Evolutionary conservation across 2,329 filamentous ascomycete genomes (phyloP).

Genomic region (Orbilia javanica): DNA sequence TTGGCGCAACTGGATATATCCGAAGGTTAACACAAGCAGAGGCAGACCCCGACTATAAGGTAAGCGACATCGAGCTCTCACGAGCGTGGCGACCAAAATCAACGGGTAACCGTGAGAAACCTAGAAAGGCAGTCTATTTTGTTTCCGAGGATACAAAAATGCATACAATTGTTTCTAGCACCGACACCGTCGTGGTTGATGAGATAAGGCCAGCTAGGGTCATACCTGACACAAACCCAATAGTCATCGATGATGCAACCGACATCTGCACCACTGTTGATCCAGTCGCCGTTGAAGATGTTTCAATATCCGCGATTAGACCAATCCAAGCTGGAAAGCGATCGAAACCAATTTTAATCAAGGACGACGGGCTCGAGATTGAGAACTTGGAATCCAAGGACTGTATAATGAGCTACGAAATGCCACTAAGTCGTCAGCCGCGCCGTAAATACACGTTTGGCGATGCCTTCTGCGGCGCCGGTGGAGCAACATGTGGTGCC

Average conservation of each 20-base stretch:
- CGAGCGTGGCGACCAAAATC: conserved; percentile 58
- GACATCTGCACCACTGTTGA: neutral
- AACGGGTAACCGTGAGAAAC: neutral
- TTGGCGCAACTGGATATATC: conserved; percentile 59
- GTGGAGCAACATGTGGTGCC: conserved; percentile 78
- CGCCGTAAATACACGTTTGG: conserved; percentile 73
- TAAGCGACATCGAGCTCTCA: conserved; percentile 60
- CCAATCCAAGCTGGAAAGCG: neutral
- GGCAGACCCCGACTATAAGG: conserved; percentile 62
- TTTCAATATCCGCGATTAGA: neutral
- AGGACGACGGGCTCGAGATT: conserved; percentile 6
- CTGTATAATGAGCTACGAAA: neutral
- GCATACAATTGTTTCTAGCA: neutral
- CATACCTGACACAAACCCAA: neutral
- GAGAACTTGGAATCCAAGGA: neutral
- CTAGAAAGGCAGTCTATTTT: neutral
- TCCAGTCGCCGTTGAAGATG: neutral
- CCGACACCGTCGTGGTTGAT: neutral
- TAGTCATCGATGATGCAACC: neutral
- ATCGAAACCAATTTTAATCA: conserved; percentile 18
- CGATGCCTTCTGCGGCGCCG: conserved; percentile 80
- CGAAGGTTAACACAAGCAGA: conserved; percentile 62
- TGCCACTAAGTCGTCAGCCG: neutral
- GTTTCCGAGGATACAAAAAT: neutral
- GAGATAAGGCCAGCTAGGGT: neutral